phyloP scores from a whole-genome alignment of 2,329 filamentous ascomycete genomes.

The Phaeoacremonium minimum region DNA sequence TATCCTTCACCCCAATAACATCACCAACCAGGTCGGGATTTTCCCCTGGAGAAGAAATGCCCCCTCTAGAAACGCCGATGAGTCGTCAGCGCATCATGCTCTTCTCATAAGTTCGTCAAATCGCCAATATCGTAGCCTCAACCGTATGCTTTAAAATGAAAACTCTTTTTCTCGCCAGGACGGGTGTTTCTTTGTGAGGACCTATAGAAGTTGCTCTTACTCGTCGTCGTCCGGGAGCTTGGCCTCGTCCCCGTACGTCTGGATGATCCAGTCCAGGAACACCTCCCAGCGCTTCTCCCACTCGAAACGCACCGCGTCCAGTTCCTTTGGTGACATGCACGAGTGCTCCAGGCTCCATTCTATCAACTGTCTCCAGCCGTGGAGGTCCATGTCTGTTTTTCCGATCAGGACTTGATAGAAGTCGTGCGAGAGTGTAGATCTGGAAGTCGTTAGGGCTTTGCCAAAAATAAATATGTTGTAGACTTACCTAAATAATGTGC shows the following conservation, averaged over 20 bases:
- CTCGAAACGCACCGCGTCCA: slow-evolving; percentile 25
- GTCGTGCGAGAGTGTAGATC: slow-evolving; percentile 68
- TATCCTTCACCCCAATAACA: no score
- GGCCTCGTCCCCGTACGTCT: slow-evolving; percentile 30
- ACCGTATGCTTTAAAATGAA: no score
- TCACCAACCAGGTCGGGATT: no score
- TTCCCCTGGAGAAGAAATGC: no score
- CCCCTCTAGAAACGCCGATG: no score
- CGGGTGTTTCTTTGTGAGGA: no score
- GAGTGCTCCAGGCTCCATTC: slow-evolving; percentile 61
- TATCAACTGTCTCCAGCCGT: slow-evolving; percentile 66
- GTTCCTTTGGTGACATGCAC: slow-evolving; percentile 42
- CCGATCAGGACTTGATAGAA: slow-evolving; percentile 75
- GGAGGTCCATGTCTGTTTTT: slow-evolving; percentile 60
- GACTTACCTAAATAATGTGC: slow-evolving; percentile 63
- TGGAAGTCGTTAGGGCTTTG: slow-evolving; percentile 19
- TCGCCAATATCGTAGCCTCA: no score
- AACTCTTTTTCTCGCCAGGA: no score
- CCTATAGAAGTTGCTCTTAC: no score
- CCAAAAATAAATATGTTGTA: background rate
- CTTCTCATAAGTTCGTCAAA: no score
- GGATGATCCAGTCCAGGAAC: slow-evolving; percentile 51
- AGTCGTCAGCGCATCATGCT: no score
- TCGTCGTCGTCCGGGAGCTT: no score
- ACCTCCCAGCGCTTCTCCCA: slow-evolving; percentile 54